Evolutionary conservation across 2,329 filamentous ascomycete genomes (phyloP).

Genomic region (Arachnomyces sp.): DNA sequence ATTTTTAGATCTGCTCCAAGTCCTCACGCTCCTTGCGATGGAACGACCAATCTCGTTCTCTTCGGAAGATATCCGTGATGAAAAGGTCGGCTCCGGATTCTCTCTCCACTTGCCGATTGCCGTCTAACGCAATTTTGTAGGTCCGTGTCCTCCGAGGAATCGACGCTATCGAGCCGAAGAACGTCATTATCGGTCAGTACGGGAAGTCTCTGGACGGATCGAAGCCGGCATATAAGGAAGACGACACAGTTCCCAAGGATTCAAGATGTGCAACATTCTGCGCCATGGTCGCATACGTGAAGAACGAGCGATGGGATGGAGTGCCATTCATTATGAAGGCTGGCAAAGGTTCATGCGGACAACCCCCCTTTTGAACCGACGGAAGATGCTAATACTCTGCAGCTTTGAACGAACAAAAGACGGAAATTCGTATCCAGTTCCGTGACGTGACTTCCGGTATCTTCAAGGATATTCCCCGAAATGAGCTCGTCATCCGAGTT

Average conservation of each 20-base stretch:
- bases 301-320: constrained; percentile 99
- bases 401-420: constrained; percentile 98
- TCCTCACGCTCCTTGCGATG: constrained; percentile 93
- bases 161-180: constrained; percentile 93
- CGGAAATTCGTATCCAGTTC: constrained; percentile 97
- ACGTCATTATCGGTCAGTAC: constrained; percentile 99
- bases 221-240: constrained; percentile 97
- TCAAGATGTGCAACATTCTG: constrained; percentile 98
- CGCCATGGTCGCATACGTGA: constrained; percentile 94
- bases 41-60: constrained; percentile 98
- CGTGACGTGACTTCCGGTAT: constrained; percentile 99
- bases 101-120: neutral
- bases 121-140: constrained; percentile 13
- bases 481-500: constrained; percentile 98
- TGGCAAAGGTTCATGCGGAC: constrained; percentile 57
- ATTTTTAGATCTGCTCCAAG: constrained; percentile 69
- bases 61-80: constrained; percentile 93
- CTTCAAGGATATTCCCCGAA: constrained; percentile 98
- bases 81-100: constrained; percentile 55
- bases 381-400: constrained; percentile 13
- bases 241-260: constrained; percentile 95
- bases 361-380: neutral
- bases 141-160: constrained; percentile 92
- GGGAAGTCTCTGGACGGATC: constrained; percentile 90
- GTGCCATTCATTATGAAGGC: constrained; percentile 99